Conservation (phyloP, 2,329 filamentous ascomycete genomes). For the Sarocladium oryzae region DNA sequence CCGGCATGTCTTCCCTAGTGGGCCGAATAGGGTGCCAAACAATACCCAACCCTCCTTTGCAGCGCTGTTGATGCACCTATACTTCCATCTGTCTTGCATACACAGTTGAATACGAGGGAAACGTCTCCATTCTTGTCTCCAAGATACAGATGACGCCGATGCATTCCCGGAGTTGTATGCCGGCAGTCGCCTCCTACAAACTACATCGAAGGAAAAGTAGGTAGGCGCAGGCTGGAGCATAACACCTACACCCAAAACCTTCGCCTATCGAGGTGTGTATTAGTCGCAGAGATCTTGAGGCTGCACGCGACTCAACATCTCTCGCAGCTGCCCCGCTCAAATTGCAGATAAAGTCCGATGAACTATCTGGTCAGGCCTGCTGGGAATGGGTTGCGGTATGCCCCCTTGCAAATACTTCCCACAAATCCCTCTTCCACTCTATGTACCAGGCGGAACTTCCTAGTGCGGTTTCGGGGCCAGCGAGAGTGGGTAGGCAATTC, state of each 20-base stretch:
- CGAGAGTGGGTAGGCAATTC: too few species aligned
- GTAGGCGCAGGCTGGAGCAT: neutral
- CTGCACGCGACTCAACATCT: too few species aligned
- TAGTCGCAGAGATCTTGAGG: too few species aligned
- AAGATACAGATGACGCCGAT: neutral
- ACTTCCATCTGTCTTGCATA: neutral
- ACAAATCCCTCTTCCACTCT: neutral
- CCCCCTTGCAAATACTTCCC: too few species aligned
- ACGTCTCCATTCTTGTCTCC: neutral
- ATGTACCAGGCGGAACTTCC: neutral
- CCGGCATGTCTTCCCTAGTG: neutral
- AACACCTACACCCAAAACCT: too few species aligned
- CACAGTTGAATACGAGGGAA: neutral
- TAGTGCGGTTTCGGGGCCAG: neutral
- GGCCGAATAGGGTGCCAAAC: neutral
- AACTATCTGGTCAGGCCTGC: too few species aligned
- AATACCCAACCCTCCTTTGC: neutral
- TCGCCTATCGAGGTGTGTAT: too few species aligned
- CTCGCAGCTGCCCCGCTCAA: too few species aligned
- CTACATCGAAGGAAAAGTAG: neutral
- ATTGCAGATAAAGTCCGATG: too few species aligned
- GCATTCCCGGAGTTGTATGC: neutral
- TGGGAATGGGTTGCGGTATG: too few species aligned
- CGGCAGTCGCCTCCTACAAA: constrained; percentile 3
- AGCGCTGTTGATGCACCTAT: neutral